phyloP scores from a whole-genome alignment of 768 basidiomycete genomes.

The Suillus bovinus region DNA sequence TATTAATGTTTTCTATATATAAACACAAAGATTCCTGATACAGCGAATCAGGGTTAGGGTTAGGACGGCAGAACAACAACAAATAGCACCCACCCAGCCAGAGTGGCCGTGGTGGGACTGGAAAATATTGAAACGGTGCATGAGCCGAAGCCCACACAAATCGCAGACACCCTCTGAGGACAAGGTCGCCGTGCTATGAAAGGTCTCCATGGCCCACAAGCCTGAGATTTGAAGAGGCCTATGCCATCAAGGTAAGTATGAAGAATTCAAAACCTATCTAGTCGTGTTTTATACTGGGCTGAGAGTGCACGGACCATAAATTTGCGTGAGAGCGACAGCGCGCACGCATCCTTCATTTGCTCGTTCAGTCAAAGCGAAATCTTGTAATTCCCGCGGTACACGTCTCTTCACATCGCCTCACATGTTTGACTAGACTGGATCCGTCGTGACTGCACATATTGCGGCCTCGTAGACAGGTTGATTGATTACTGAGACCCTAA shows the following conservation, averaged over 20 bases:
- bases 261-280: constrained; percentile 3
- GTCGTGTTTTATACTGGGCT: constrained; percentile 15
- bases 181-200: constrained; percentile 59
- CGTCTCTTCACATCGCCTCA: not conserved
- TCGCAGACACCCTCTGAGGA: constrained; percentile 45
- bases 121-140: constrained; percentile 83
- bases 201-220: constrained; percentile 54
- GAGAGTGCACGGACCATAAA: constrained; percentile 28
- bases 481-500: not conserved
- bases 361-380: not conserved
- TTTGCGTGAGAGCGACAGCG: not conserved
- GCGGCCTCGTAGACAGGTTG: not conserved
- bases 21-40: no score
- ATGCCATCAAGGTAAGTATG: constrained; percentile 71
- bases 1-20: no score
- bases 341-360: not conserved
- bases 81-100: constrained; percentile 47
- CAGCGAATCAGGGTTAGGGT: constrained; percentile 29
- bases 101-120: constrained; percentile 63
- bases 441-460: not conserved
- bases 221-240: constrained; percentile 54
- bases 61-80: constrained; percentile 15
- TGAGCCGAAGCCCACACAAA: constrained; percentile 65
- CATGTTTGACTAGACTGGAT: not conserved
- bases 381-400: not conserved